A percentile compares a stretch with the other conserved stretches of the same genome.
These are phyloP conservation scores for Penicillium soppii DNA, from an alignment of 495 filamentous ascomycete genomes.

Conservation along the genomic window DNA sequence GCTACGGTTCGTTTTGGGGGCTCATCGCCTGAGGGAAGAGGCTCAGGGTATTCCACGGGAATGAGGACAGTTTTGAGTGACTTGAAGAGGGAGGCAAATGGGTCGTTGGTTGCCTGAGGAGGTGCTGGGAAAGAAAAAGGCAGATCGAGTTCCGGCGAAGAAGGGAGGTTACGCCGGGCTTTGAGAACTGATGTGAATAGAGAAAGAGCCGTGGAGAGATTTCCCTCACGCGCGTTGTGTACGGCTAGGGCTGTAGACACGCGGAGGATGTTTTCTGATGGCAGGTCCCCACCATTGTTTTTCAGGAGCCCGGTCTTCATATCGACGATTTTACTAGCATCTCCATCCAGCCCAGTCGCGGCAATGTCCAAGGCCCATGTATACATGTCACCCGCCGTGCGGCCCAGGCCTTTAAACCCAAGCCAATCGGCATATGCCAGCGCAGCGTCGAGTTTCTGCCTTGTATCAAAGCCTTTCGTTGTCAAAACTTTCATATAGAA, in stretches of 20 bases:
- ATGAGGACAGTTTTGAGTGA: conserved; percentile 41
- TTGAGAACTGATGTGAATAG: conserved; percentile 83
- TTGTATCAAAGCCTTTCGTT: conserved; percentile 68
- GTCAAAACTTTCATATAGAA: conserved; percentile 79
- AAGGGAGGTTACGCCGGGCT: conserved; percentile 55
- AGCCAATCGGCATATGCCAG: conserved; percentile 81
- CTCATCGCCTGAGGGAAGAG: conserved; percentile 62
- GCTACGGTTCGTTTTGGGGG: conserved; percentile 57
- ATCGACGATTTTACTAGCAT: conserved; percentile 54
- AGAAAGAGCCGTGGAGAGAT: conserved; percentile 68
- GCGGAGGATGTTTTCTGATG: conserved; percentile 70
- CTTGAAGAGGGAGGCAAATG: conserved; percentile 38
- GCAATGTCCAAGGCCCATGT: conserved; percentile 71
- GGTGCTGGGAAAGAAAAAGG: conserved; percentile 50
- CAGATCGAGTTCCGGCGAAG: conserved; percentile 22
- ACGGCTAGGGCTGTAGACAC: conserved; percentile 75
- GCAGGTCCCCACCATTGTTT: conserved; percentile 44
- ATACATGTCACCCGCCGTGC: conserved; percentile 66
- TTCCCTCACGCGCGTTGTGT: conserved; percentile 66
- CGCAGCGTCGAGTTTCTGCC: conserved; percentile 75
- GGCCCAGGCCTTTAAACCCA: conserved; percentile 65
- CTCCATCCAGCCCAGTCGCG: conserved; percentile 43
- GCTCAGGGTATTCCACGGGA: conserved; percentile 61
- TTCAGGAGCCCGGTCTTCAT: conserved; percentile 58
- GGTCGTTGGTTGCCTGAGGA: conserved; percentile 56